These are phyloP conservation scores for Gynostemma pentaphyllum DNA, from an alignment of 306 rosid genomes.

Conservation along the genomic window DNA sequence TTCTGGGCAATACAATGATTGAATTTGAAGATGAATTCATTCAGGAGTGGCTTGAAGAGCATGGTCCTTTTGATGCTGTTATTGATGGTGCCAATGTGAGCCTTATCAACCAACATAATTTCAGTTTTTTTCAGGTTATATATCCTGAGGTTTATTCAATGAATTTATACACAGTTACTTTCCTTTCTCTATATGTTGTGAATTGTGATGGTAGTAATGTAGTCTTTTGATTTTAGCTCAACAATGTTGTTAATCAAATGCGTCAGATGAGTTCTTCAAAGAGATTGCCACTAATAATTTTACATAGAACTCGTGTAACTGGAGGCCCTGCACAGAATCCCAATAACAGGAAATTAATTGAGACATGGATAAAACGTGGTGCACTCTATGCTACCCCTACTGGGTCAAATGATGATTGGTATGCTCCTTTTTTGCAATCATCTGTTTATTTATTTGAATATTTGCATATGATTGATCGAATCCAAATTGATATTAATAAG, in stretches of 20 bases:
- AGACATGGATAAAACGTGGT: slow-evolving; percentile 51
- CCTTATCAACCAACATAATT: slow-evolving; percentile 25
- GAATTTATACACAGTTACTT: not conserved
- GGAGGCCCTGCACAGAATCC: slow-evolving; percentile 64
- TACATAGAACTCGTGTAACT: slow-evolving; percentile 61
- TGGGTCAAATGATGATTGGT: slow-evolving; percentile 95
- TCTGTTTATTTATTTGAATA: slow-evolving; percentile 1
- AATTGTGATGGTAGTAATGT: slow-evolving; percentile 13
- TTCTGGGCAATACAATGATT: slow-evolving; percentile 23
- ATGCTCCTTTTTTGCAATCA: slow-evolving; percentile 7
- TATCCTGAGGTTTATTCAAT: not conserved
- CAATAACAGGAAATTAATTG: slow-evolving; percentile 52
- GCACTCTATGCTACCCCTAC: slow-evolving; percentile 74
- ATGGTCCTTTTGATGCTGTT: slow-evolving; percentile 84
- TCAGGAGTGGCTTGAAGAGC: slow-evolving; percentile 72
- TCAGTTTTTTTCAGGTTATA: slow-evolving; percentile 62
- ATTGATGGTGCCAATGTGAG: slow-evolving; percentile 91
- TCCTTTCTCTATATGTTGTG: not conserved
- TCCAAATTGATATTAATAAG: too few species aligned
- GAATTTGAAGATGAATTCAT: slow-evolving; percentile 38
- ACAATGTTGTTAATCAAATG: slow-evolving; percentile 39
- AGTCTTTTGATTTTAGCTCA: slow-evolving; percentile 49
- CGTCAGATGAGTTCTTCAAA: slow-evolving; percentile 60
- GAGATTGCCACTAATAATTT: slow-evolving; percentile 73
- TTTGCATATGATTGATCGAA: not conserved